Evolutionary conservation across 306 rosid genomes (phyloP).

Genomic region (Pyrus communis): DNA sequence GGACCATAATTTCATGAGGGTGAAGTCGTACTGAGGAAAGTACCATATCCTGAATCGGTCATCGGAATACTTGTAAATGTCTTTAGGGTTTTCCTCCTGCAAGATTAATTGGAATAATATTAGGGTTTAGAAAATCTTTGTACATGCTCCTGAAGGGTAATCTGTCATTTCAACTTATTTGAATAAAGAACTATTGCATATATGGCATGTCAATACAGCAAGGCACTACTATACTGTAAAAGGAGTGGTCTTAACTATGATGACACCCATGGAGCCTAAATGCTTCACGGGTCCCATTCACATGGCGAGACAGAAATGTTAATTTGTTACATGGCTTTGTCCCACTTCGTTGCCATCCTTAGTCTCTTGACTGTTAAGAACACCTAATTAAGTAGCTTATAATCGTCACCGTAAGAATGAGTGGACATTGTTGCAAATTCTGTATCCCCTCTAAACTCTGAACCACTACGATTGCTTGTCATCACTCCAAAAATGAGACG

Average conservation of each 20-base stretch:
- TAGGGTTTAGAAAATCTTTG: background rate
- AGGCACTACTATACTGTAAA: background rate
- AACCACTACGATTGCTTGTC: too few species aligned
- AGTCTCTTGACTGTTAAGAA: too few species aligned
- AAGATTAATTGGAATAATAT: background rate
- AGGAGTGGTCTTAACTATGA: too few species aligned
- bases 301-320: background rate
- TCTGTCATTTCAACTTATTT: too few species aligned
- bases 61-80: slow-evolving; percentile 60
- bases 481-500: too few species aligned
- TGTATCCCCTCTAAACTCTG: too few species aligned
- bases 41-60: slow-evolving; percentile 63
- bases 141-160: background rate
- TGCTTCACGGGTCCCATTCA: background rate
- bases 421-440: too few species aligned
- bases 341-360: too few species aligned
- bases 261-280: too few species aligned
- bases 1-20: slow-evolving; percentile 62
- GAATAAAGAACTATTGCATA: background rate
- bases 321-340: too few species aligned
- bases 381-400: too few species aligned
- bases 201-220: background rate
- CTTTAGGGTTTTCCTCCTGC: slow-evolving; percentile 66
- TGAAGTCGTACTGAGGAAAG: slow-evolving; percentile 52
- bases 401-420: too few species aligned